These are phyloP conservation scores for Bacterosira constricta DNA, from an alignment of 108 stramenopile species.

Conservation along the genomic window DNA sequence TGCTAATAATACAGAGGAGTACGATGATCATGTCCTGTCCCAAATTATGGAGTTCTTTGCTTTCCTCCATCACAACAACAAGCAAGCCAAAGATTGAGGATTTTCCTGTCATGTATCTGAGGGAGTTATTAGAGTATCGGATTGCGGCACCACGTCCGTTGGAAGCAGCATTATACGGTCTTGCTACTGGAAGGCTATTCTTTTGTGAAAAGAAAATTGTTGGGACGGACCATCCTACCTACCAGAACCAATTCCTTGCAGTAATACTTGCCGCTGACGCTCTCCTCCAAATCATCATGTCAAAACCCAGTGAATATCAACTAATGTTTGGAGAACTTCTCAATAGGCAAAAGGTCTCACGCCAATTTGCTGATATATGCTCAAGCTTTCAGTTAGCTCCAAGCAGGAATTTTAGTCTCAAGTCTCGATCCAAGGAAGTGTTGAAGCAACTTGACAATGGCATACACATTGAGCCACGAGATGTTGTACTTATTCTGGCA, in stretches of 20 bases:
- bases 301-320: conserved; percentile 4
- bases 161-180: background rate
- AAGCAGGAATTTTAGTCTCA: background rate
- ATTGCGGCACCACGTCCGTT: background rate
- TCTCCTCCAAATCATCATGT: background rate
- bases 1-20: too few species aligned
- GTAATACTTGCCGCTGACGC: background rate
- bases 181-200: conserved; percentile 1
- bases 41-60: too few species aligned
- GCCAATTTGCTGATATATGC: conserved; percentile 5
- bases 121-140: background rate
- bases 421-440: background rate
- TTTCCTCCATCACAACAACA: too few species aligned
- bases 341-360: background rate
- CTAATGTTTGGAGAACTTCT: conserved; percentile 6
- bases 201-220: too few species aligned
- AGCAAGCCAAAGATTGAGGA: too few species aligned
- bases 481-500: background rate
- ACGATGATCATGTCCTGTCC: too few species aligned
- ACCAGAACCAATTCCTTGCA: too few species aligned
- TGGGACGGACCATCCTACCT: too few species aligned
- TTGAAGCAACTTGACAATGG: background rate
- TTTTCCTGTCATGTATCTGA: background rate
- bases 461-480: background rate
- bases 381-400: background rate